These are phyloP conservation scores for Ganoderma resinaceum DNA, from an alignment of 1,284 basidiomycete species.

Conservation along the genomic window DNA sequence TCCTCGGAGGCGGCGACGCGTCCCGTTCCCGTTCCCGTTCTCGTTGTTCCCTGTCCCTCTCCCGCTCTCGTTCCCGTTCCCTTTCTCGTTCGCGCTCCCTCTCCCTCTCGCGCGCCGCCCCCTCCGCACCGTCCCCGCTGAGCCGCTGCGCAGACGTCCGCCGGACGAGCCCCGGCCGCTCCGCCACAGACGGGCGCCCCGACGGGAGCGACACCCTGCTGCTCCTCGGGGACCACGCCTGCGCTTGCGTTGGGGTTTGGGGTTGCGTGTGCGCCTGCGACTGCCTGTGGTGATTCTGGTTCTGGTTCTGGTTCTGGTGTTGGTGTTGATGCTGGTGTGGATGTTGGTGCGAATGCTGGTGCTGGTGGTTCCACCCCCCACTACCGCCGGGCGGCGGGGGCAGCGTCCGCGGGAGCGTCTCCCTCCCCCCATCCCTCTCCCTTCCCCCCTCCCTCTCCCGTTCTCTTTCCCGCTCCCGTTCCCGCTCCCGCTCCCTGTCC, in stretches of 20 bases:
- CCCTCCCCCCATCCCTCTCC: slow-evolving; percentile 7
- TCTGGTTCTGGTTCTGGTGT: background rate
- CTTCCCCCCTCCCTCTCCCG: background rate
- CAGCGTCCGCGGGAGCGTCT: slow-evolving; percentile 8
- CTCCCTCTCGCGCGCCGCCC: no score
- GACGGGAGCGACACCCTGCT: slow-evolving; percentile 18
- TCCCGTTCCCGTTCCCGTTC: slow-evolving; percentile 25
- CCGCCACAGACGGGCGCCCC: slow-evolving; percentile 7
- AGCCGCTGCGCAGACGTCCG: slow-evolving; percentile 23
- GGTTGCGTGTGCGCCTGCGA: background rate
- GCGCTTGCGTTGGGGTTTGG: slow-evolving; percentile 1
- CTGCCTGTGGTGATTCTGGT: background rate
- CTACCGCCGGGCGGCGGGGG: slow-evolving; percentile 19
- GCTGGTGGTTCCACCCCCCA: background rate
- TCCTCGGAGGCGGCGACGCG: slow-evolving; percentile 23
- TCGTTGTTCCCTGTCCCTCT: slow-evolving; percentile 17
- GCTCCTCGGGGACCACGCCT: slow-evolving; percentile 19
- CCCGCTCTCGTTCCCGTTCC: slow-evolving; percentile 14
- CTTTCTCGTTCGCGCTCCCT: slow-evolving; percentile 17
- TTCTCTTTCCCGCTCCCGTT: background rate
- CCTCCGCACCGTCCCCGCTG: slow-evolving; percentile 2
- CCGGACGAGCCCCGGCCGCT: slow-evolving; percentile 25
- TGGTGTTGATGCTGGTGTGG: no score
- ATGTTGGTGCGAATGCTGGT: background rate
- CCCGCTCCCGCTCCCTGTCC: slow-evolving; percentile 10